phyloP scores from a whole-genome alignment of 805 yeast species.

The Schizosaccharomyces pombe region DNA sequence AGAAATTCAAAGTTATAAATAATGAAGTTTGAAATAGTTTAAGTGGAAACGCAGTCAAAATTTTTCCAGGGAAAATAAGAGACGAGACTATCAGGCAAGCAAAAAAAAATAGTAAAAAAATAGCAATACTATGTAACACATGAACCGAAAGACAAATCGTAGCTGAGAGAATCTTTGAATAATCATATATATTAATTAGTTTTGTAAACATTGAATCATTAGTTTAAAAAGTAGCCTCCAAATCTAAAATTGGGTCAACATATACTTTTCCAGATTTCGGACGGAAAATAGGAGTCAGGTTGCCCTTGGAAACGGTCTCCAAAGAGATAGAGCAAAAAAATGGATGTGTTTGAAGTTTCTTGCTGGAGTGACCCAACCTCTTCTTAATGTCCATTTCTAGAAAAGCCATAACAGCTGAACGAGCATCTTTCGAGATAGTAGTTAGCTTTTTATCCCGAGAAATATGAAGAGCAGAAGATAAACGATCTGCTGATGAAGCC shows the following conservation, averaged over 20 bases:
- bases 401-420: not conserved
- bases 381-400: not conserved
- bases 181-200: too few relatives aligned
- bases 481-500: not conserved
- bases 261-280: not conserved
- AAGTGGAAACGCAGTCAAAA: too few relatives aligned
- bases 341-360: not conserved
- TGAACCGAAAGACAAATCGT: too few relatives aligned
- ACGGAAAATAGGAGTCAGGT: not conserved
- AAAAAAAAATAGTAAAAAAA: too few relatives aligned
- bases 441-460: not conserved
- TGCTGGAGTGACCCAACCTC: too few relatives aligned
- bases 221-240: not conserved
- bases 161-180: too few relatives aligned
- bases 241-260: not conserved
- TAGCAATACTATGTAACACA: too few relatives aligned
- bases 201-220: too few relatives aligned
- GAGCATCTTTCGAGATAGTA: not conserved
- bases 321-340: not conserved
- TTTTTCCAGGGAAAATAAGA: too few relatives aligned
- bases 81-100: too few relatives aligned
- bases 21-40: too few relatives aligned
- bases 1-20: too few relatives aligned
- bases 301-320: not conserved
- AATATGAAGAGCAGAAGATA: not conserved